Base-by-base conservation (phyloP, 2,329 filamentous ascomycete species). In the Fusarium circinatum region DNA sequence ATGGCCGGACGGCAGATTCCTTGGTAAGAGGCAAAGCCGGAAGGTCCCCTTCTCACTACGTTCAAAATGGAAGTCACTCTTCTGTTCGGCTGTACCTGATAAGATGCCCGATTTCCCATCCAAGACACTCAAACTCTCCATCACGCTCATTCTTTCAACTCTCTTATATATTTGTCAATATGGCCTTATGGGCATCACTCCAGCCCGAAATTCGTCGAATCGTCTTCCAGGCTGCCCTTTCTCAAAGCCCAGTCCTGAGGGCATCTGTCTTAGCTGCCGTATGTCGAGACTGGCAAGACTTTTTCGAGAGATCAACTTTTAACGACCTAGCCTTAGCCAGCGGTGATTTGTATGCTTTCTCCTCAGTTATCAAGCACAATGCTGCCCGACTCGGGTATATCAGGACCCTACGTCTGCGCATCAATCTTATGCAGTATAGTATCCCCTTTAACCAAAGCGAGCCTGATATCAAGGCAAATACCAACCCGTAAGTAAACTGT, bases 211-310 rank as follows among this genome's bases (percentile, higher is more conserved):
- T 70, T 62, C 71, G 65, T 36, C 56, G 56, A 12, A 14, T 54
- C 26, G 61, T 70, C 17, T 39, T 74, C 14, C 14, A 11, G 22
- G 14, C 14, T 42, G 14, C 22, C 3, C 10, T n/a, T 24, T 42
- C 14, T 42, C 41, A 6, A 17, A 3, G 22, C 9, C 22, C 41
- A n/a, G n/a, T 1, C 22, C 41, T 4, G 10, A 51, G 34, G 28
- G 34, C 42, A n/a, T 47, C 65, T 51, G 36, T 41, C 1, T 30
- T 73, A 4, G 68, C 68, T 32, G 49, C 62, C 7, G 68, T 73
- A 18, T 73, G 45, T 28, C 45, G 24, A 51, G 71, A 69, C 11
- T 71, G 71, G 71, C 62, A 71, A 59, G 41, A 17, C 26, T 69
- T 71, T n/a, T 69, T 71, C 24, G 68, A 73, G 22, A 36, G 45